Evolutionary conservation across 164 flowering plant genomes (phyloP).

Genomic region (Stephania cephalantha): DNA sequence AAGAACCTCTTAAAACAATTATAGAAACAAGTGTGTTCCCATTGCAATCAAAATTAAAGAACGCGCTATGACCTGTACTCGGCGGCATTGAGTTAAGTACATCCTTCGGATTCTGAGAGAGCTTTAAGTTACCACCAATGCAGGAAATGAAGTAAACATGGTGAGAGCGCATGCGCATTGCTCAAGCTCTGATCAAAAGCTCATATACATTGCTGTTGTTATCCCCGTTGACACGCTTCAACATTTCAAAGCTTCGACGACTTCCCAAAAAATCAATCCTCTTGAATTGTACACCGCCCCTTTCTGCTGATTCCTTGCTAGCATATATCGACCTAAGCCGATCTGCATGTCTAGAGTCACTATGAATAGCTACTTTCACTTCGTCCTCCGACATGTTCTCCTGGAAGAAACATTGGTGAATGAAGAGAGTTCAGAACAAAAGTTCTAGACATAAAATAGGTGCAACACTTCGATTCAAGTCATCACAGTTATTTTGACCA

Average conservation of each 20-base stretch:
- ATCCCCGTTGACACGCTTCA: conserved; percentile 80
- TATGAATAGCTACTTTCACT: conserved; percentile 76
- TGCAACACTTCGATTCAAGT: not conserved
- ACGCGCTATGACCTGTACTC: not conserved
- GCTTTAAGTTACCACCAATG: not conserved
- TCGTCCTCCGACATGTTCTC: conserved; percentile 76
- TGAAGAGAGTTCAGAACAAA: not conserved
- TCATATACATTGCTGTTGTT: conserved; percentile 74
- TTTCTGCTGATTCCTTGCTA: conserved; percentile 44
- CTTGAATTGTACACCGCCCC: conserved; percentile 43
- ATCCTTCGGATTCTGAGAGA: not conserved
- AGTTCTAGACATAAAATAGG: not conserved
- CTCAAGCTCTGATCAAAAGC: conserved; percentile 63
- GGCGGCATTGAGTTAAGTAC: not conserved
- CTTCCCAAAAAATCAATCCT: conserved; percentile 83
- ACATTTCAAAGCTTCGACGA: conserved; percentile 85
- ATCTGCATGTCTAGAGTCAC: conserved; percentile 88
- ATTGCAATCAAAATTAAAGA: not conserved
- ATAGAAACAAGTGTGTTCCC: not conserved
- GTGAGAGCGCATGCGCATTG: not conserved
- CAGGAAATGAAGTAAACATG: not conserved
- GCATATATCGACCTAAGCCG: conserved; percentile 58
- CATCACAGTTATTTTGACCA: not conserved
- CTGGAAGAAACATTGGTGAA: conserved; percentile 28
- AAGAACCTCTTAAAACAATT: not conserved